Evolutionary conservation across 768 basidiomycete genomes (phyloP).

Genomic region (Boletales sp.): DNA sequence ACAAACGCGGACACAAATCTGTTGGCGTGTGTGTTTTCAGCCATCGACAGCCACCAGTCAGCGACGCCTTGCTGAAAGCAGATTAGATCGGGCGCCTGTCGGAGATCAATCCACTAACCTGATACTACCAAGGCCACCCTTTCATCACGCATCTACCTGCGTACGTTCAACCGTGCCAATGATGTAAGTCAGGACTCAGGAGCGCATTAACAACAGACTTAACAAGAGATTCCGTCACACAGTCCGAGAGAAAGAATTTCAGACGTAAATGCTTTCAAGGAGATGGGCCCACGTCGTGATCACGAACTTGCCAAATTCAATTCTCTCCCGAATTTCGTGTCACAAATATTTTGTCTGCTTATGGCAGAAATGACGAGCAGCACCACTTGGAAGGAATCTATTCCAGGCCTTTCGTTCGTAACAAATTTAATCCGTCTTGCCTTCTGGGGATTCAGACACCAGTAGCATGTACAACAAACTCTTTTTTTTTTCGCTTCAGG

Average conservation of each 20-base stretch:
- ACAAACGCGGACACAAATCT: no score
- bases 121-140: neutral
- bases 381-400: constrained; percentile 9
- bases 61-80: neutral
- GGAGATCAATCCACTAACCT: constrained; percentile 3
- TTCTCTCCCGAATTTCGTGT: neutral
- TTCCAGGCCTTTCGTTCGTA: constrained; percentile 7
- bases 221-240: constrained; percentile 4
- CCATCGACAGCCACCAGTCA: neutral
- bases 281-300: neutral
- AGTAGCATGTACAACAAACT: no score
- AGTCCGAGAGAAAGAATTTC: constrained; percentile 16
- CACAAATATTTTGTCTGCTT: constrained; percentile 1
- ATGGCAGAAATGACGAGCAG: constrained; percentile 8
- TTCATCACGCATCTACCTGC: neutral
- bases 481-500: no score
- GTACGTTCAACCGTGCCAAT: constrained; percentile 1
- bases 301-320: neutral
- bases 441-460: constrained; percentile 6
- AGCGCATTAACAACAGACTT: neutral
- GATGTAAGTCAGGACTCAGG: constrained; percentile 8
- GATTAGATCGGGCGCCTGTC: constrained; percentile 1
- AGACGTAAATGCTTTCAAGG: constrained; percentile 17
- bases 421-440: constrained; percentile 1
- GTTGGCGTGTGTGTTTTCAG: no score